These are phyloP conservation scores for Flaveria trinervia DNA, from an alignment of 129 eudicot species.

Conservation along the genomic window DNA sequence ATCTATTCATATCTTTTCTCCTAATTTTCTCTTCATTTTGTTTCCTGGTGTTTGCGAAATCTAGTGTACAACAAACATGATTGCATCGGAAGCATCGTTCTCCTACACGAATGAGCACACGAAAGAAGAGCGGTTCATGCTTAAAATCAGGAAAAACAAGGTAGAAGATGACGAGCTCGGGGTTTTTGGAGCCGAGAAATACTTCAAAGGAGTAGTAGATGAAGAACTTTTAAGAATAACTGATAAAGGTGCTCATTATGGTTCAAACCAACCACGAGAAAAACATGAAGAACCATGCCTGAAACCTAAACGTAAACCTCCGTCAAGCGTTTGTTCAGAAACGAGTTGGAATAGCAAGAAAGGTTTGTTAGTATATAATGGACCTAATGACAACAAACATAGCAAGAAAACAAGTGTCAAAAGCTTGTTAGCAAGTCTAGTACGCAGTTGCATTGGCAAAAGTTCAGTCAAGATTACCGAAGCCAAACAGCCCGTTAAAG, in stretches of 20 bases:
- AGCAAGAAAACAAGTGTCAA: slow-evolving; percentile 40
- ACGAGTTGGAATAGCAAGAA: slow-evolving; percentile 73
- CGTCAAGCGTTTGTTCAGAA: slow-evolving; percentile 62
- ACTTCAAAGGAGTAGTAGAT: slow-evolving; percentile 69
- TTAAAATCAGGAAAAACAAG: slow-evolving; percentile 3
- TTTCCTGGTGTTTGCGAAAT: too few species aligned
- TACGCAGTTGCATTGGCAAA: slow-evolving; percentile 58
- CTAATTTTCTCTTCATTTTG: background rate
- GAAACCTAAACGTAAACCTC: slow-evolving; percentile 22
- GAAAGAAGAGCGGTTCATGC: slow-evolving; percentile 37
- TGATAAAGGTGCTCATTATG: background rate
- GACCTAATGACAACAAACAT: slow-evolving; percentile 28
- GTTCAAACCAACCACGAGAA: slow-evolving; percentile 24
- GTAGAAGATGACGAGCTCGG: slow-evolving; percentile 66
- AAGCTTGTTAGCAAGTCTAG: slow-evolving; percentile 51
- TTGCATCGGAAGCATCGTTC: slow-evolving; percentile 40
- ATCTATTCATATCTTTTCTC: background rate
- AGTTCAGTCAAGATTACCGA: slow-evolving; percentile 44
- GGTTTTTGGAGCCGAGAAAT: slow-evolving; percentile 84
- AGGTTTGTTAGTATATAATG: slow-evolving; percentile 41
- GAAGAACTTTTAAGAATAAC: slow-evolving; percentile 28
- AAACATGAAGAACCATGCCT: slow-evolving; percentile 29
- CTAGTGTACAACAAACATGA: background rate
- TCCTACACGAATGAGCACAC: slow-evolving; percentile 43
- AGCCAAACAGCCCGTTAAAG: slow-evolving; percentile 21